phyloP scores from a whole-genome alignment of 1,284 basidiomycete genomes.

The Cryptococcus depauperatus region DNA sequence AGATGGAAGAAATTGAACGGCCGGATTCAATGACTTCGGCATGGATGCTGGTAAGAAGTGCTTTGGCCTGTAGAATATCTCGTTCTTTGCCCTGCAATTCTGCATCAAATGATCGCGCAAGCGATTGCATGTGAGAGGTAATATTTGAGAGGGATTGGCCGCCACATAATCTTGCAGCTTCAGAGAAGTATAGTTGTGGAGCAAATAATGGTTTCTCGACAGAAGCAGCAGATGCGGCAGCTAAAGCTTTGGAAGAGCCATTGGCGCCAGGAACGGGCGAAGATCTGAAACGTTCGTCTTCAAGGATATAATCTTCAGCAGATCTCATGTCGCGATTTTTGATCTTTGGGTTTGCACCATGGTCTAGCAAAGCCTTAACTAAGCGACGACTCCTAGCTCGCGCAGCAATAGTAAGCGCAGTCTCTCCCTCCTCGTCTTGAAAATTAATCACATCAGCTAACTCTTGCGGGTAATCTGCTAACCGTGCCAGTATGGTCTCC shows the following conservation, averaged over 20 bases:
- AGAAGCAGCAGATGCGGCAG: constrained; percentile 2
- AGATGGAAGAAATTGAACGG: constrained; percentile 61
- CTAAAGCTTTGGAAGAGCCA: background rate
- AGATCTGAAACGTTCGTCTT: constrained; percentile 93
- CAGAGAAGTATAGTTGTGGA: constrained; percentile 68
- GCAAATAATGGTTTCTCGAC: constrained; percentile 13
- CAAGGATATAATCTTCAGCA: constrained; percentile 97
- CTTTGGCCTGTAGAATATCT: constrained; percentile 83
- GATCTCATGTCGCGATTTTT: constrained; percentile 92
- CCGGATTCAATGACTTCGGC: constrained; percentile 85
- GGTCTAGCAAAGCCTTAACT: constrained; percentile 90
- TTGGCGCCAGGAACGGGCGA: constrained; percentile 56
- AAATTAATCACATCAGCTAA: constrained; percentile 98
- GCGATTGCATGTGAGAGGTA: constrained; percentile 73
- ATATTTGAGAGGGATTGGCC: constrained; percentile 78
- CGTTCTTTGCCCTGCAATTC: constrained; percentile 88
- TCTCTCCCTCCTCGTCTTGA: constrained; percentile 98
- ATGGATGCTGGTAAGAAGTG: constrained; percentile 78
- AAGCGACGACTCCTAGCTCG: constrained; percentile 93
- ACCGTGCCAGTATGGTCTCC: constrained; percentile 84
- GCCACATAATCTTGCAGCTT: constrained; percentile 77
- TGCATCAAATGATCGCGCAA: constrained; percentile 87
- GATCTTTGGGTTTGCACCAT: constrained; percentile 94
- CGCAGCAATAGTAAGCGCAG: constrained; percentile 92
- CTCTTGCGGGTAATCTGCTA: constrained; percentile 94